These are phyloP conservation scores for Paraphaeosphaeria minitans DNA, from an alignment of 2,329 filamentous ascomycete genomes.

Conservation along the genomic window DNA sequence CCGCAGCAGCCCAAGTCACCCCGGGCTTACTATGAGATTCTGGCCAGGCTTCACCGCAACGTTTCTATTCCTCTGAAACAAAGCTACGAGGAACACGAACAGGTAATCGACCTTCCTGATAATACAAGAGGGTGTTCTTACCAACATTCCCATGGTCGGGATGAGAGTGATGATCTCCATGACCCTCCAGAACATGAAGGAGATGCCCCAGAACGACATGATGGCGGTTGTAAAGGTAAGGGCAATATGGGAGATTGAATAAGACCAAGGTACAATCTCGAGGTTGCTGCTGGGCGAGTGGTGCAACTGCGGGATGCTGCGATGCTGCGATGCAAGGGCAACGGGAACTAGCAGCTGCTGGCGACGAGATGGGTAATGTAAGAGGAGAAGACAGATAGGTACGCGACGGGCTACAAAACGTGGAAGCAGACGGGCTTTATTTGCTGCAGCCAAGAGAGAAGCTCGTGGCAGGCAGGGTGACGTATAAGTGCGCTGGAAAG, in stretches of 20 bases:
- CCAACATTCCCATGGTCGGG: slow-evolving; percentile 64
- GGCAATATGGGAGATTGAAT: background rate
- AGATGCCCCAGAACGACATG: slow-evolving; percentile 59
- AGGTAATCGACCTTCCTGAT: too few species aligned
- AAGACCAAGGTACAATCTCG: background rate
- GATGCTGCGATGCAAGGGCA: background rate
- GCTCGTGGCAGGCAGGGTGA: slow-evolving; percentile 23
- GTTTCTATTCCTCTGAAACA: too few species aligned
- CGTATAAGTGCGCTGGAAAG: slow-evolving; percentile 27
- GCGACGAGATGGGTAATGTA: background rate
- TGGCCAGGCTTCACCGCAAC: too few species aligned
- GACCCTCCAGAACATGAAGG: slow-evolving; percentile 67
- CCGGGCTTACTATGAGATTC: too few species aligned
- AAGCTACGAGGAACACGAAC: too few species aligned
- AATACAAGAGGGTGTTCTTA: background rate
- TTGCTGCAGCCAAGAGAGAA: slow-evolving; percentile 17
- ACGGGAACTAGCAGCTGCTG: slow-evolving; percentile 2
- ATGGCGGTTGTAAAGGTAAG: slow-evolving; percentile 19
- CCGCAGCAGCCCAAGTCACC: too few species aligned
- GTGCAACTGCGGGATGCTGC: too few species aligned
- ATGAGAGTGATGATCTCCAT: slow-evolving; percentile 67
- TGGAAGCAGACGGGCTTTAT: slow-evolving; percentile 24
- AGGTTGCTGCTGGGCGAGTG: background rate
- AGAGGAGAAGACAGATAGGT: background rate
- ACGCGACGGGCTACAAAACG: slow-evolving; percentile 5